Conservation (phyloP, 192 early-diverging fungal genomes). For the Geosiphon pyriformis region DNA sequence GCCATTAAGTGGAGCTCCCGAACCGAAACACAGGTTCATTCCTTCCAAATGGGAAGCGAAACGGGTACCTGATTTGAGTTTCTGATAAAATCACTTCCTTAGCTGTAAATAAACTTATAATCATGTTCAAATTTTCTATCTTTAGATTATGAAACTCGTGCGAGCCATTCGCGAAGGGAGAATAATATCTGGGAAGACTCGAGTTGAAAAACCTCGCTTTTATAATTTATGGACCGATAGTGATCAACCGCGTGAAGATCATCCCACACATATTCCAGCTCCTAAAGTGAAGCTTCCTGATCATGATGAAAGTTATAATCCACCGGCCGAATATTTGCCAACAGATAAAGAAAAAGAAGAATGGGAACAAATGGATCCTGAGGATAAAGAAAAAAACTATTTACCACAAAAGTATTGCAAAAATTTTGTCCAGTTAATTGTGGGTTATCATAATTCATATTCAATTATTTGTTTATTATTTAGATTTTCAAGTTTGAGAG, state of each 20-base stretch:
- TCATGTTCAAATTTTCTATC: no score
- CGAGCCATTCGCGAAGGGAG: slow-evolving; percentile 88
- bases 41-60: slow-evolving; percentile 94
- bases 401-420: slow-evolving; percentile 54
- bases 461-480: not conserved
- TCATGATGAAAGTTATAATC: slow-evolving; percentile 95
- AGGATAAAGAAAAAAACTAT: slow-evolving; percentile 65
- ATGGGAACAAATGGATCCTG: slow-evolving; percentile 76
- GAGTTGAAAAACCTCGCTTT: slow-evolving; percentile 55
- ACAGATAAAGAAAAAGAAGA: slow-evolving; percentile 73
- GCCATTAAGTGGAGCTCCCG: slow-evolving; percentile 86
- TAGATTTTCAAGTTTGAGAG: slow-evolving; percentile 65
- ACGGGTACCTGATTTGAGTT: slow-evolving; percentile 55
- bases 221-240: slow-evolving; percentile 87
- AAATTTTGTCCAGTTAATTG: not conserved
- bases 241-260: slow-evolving; percentile 52
- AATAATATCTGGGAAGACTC: slow-evolving; percentile 61
- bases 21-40: slow-evolving; percentile 91
- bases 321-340: slow-evolving; percentile 88
- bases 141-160: slow-evolving; percentile 91
- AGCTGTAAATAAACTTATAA: no score
- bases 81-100: no score
- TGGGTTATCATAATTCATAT: not conserved
- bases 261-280: slow-evolving; percentile 78
- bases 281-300: slow-evolving; percentile 85